Evolutionary conservation across 108 stramenopile genomes (phyloP).

Genomic region (Craspedostauros australis): DNA sequence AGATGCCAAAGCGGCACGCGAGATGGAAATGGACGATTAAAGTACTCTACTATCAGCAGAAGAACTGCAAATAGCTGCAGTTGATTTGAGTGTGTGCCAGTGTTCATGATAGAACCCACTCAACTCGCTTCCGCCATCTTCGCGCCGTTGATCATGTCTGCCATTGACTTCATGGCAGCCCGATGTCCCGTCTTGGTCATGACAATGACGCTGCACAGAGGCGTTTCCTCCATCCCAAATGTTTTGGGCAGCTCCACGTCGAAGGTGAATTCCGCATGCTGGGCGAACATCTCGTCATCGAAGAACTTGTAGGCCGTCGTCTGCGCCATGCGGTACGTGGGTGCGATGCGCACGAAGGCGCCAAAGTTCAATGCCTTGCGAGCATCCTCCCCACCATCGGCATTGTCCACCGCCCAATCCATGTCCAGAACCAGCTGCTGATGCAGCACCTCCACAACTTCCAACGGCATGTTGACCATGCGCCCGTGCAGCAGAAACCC

Average conservation of each 20-base stretch:
- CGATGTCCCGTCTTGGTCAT: conserved; percentile 78
- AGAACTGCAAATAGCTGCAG: too few relatives aligned
- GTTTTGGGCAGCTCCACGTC: conserved; percentile 53
- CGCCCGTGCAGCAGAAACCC: conserved; percentile 80
- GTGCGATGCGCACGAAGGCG: conserved; percentile 72
- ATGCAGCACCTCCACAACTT: conserved; percentile 71
- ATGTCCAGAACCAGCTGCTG: conserved; percentile 75
- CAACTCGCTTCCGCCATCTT: too few relatives aligned
- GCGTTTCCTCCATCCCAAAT: conserved; percentile 56
- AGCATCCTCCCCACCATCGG: conserved; percentile 44
- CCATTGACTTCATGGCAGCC: conserved; percentile 63
- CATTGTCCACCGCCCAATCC: conserved; percentile 74
- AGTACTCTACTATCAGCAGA: too few relatives aligned
- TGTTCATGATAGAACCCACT: too few relatives aligned
- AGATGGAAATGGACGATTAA: too few relatives aligned
- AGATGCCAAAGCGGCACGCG: too few relatives aligned
- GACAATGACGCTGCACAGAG: conserved; percentile 55
- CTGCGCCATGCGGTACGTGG: conserved; percentile 23
- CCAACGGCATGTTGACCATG: conserved; percentile 80
- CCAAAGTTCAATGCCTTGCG: conserved; percentile 77
- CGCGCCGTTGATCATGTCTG: conserved; percentile 42
- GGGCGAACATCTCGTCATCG: conserved; percentile 80
- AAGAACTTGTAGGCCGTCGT: conserved; percentile 63
- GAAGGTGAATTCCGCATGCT: conserved; percentile 69
- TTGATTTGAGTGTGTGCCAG: too few relatives aligned